Conservation (phyloP, 176 grass and related monocot genomes). For the Dactylis glomerata region DNA sequence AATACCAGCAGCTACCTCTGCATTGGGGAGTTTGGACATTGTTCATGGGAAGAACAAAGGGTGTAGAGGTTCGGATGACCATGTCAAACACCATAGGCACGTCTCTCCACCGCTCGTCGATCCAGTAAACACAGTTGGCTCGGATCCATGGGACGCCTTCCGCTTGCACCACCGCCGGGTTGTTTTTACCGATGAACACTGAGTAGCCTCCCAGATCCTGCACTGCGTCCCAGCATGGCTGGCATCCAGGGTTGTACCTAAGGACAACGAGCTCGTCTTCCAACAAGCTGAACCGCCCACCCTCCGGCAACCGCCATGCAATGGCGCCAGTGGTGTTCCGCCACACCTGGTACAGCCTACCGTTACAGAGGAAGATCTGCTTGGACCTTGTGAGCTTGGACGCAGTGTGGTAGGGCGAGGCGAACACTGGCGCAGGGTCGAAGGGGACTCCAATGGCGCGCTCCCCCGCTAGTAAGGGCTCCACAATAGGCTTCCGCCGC, state of each 20-base stretch:
- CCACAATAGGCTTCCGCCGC: background rate
- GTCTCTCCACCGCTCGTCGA: background rate
- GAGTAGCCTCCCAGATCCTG: constrained; percentile 6
- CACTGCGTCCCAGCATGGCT: constrained; percentile 1
- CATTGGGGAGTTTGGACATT: background rate
- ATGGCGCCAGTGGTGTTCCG: background rate
- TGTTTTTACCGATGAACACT: constrained; percentile 11
- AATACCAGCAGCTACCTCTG: background rate
- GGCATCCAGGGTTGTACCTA: background rate
- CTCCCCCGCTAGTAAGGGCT: background rate
- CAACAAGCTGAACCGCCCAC: background rate
- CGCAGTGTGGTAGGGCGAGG: background rate
- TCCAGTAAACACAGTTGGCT: constrained; percentile 14
- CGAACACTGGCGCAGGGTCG: background rate
- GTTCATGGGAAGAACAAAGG: background rate
- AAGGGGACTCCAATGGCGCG: background rate
- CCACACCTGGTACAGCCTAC: constrained; percentile 12
- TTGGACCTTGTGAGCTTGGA: background rate
- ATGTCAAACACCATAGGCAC: constrained; percentile 19
- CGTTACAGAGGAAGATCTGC: background rate
- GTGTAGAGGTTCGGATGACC: background rate
- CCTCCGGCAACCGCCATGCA: background rate
- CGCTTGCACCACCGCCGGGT: background rate
- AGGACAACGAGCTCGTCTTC: background rate
- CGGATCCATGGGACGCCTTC: background rate